These are phyloP conservation scores for Gossypium davidsonii DNA, from an alignment of 441 rosid species.

Conservation along the genomic window DNA sequence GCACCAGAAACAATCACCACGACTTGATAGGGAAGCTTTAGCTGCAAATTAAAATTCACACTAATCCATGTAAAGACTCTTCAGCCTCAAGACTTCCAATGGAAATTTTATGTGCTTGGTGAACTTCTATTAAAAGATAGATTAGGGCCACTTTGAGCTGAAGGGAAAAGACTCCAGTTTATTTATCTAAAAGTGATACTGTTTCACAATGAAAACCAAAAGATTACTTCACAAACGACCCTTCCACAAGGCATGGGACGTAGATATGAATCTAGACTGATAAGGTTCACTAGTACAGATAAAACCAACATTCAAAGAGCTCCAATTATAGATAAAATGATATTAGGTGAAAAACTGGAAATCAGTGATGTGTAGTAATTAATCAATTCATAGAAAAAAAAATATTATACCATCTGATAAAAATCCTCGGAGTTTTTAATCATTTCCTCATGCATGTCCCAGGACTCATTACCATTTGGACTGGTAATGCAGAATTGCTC, in stretches of 20 bases:
- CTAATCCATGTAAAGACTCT: neutral
- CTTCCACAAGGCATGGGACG: neutral
- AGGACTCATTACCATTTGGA: conserved; percentile 60
- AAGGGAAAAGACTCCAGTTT: neutral
- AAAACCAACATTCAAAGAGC: neutral
- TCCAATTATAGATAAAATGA: neutral
- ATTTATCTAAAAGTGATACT: neutral
- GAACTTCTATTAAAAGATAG: neutral
- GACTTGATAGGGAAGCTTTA: conserved; percentile 49
- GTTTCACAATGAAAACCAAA: neutral
- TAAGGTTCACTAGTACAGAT: neutral
- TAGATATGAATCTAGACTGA: neutral
- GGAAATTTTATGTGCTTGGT: neutral
- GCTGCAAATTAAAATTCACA: conserved; percentile 32
- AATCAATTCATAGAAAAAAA: neutral
- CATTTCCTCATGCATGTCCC: conserved; percentile 74
- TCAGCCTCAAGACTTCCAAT: conserved; percentile 1
- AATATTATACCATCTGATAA: conserved; percentile 39
- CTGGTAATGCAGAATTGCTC: conserved; percentile 69
- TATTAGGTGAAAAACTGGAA: neutral
- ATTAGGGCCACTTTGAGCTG: neutral
- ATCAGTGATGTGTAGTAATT: neutral
- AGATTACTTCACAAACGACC: neutral
- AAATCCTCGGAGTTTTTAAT: conserved; percentile 63
- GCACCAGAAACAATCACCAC: conserved; percentile 61